phyloP scores from a whole-genome alignment of 768 basidiomycete genomes.

The Naganishia vaughanmartiniae region DNA sequence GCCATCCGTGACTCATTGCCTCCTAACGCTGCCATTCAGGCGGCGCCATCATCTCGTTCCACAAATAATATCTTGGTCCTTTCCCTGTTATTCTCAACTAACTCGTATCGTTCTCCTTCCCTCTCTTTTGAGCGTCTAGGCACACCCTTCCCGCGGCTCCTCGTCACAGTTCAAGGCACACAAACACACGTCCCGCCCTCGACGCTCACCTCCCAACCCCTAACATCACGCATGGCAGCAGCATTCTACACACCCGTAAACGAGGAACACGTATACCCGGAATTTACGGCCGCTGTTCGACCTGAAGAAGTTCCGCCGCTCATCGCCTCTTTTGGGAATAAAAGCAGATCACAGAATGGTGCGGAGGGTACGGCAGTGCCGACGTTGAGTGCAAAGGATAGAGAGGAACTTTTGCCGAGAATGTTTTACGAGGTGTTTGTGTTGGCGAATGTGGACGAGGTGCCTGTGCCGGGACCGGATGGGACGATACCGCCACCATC shows the following conservation, averaged over 20 bases:
- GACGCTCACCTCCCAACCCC: conserved; percentile 22
- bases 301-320: conserved; percentile 4
- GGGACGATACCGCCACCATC: conserved; percentile 4
- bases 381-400: background rate
- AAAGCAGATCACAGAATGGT: background rate
- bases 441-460: conserved; percentile 25
- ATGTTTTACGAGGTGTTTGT: conserved; percentile 29
- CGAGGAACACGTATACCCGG: conserved; percentile 12
- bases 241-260: conserved; percentile 22
- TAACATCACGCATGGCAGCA: conserved; percentile 5
- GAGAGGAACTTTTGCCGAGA: conserved; percentile 14
- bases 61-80: too few relatives aligned
- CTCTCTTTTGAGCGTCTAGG: background rate
- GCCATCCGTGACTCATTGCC: too few relatives aligned
- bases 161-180: conserved; percentile 27
- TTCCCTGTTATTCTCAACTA: background rate
- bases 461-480: conserved; percentile 2
- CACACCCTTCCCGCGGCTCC: conserved; percentile 25
- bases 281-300: background rate
- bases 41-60: background rate
- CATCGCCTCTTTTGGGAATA: background rate
- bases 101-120: background rate
- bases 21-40: too few relatives aligned
- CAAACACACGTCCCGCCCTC: conserved; percentile 22
- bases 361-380: background rate